Percentiles rank a stretch among this genome's conserved stretches.
phyloP scores from a whole-genome alignment of 768 basidiomycete genomes.

The Termitomyces sp. region DNA sequence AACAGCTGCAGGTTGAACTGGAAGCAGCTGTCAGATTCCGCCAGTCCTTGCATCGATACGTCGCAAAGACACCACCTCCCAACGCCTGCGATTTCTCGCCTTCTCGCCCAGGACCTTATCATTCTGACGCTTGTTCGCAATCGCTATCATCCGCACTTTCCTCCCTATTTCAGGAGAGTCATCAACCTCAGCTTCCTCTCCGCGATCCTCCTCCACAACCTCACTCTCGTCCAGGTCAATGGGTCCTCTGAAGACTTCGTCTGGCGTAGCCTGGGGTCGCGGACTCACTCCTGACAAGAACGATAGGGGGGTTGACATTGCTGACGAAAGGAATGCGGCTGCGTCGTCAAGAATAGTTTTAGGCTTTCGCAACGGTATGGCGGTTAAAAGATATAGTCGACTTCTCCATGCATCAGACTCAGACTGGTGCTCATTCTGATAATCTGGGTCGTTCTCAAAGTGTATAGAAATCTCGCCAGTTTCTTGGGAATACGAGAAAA shows the following conservation, averaged over 20 bases:
- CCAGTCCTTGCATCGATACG: conserved; percentile 30
- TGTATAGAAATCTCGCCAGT: conserved; percentile 55
- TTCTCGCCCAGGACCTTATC: conserved; percentile 24
- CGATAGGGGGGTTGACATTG: conserved; percentile 53
- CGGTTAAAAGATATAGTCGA: conserved; percentile 56
- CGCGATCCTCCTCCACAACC: conserved; percentile 70
- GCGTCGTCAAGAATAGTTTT: conserved; percentile 69
- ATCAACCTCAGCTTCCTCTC: conserved; percentile 75
- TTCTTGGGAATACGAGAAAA: conserved; percentile 50
- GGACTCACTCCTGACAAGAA: conserved; percentile 37
- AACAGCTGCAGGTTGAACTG: neutral
- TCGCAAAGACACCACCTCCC: conserved; percentile 33
- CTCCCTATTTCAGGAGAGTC: conserved; percentile 57
- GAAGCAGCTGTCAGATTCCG: conserved; percentile 2
- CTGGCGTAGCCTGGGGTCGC: conserved; percentile 44
- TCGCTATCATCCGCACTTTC: conserved; percentile 47
- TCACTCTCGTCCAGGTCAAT: conserved; percentile 78
- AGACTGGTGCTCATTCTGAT: conserved; percentile 35
- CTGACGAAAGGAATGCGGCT: conserved; percentile 55
- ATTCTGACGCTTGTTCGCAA: conserved; percentile 32
- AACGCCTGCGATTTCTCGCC: conserved; percentile 30
- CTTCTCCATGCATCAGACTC: conserved; percentile 48
- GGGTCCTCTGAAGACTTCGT: conserved; percentile 59
- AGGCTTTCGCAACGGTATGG: conserved; percentile 64
- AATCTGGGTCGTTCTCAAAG: conserved; percentile 61